Conservation (phyloP, 169 alveolate genomes). For the Perkinsus marinus region DNA sequence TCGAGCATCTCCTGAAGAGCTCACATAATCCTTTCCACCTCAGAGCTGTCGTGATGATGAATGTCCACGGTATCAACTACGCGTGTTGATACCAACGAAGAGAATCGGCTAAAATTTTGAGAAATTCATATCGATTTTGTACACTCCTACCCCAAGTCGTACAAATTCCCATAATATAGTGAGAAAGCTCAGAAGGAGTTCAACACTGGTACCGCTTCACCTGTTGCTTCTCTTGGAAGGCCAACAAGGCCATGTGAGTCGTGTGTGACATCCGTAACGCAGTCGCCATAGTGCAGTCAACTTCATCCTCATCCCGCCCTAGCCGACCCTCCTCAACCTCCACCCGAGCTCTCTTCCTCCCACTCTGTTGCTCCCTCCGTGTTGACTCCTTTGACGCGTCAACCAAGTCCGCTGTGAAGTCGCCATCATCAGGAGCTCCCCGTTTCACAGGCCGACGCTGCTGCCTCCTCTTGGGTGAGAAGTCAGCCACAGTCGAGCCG, state of each 20-base stretch:
- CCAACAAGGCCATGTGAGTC: background rate
- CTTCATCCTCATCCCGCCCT: background rate
- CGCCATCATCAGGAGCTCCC: background rate
- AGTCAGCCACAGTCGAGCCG: no score
- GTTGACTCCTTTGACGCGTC: background rate
- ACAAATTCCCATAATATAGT: no score
- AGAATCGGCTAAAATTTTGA: no score
- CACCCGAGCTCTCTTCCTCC: background rate
- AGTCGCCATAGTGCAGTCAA: background rate
- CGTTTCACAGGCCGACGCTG: no score
- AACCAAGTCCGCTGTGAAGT: background rate
- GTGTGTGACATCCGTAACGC: background rate
- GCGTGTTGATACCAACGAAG: no score
- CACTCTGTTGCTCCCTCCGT: background rate
- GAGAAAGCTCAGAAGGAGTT: background rate
- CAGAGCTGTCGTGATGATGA: no score
- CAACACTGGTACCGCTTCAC: background rate
- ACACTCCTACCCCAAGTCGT: no score
- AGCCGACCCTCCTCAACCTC: background rate
- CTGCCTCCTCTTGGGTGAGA: no score
- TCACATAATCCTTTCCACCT: no score
- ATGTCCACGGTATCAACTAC: no score
- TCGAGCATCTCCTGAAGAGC: background rate
- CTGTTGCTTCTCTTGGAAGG: background rate
- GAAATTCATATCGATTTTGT: no score